A percentile compares a stretch with the other conserved stretches of the same genome.
Conservation (phyloP, 495 filamentous ascomycete genomes). For the Penicillium psychrofluorescens region DNA sequence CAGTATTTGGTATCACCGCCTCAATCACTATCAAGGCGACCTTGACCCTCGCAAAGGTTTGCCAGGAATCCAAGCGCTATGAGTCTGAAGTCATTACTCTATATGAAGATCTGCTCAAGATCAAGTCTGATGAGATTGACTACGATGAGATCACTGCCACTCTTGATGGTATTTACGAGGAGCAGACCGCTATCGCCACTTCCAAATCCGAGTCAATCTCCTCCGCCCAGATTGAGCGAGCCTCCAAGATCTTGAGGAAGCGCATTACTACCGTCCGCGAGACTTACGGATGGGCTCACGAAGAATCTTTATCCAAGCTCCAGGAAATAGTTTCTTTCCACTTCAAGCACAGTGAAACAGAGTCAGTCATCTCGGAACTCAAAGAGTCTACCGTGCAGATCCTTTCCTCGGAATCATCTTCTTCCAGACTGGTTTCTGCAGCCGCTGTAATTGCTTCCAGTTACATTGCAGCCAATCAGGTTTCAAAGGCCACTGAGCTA, state of each 20-base stretch:
- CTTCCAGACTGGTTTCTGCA: slow-evolving; percentile 19
- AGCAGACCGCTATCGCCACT: slow-evolving; percentile 18
- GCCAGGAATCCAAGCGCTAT: slow-evolving; percentile 28
- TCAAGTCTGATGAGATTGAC: slow-evolving; percentile 22
- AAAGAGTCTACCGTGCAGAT: slow-evolving; percentile 27
- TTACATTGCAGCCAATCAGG: slow-evolving; percentile 24
- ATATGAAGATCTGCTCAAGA: slow-evolving; percentile 24
- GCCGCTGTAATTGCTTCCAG: slow-evolving; percentile 25
- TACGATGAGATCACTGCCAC: slow-evolving; percentile 24
- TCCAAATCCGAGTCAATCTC: slow-evolving; percentile 17
- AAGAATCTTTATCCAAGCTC: slow-evolving; percentile 27
- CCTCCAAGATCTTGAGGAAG: slow-evolving; percentile 12
- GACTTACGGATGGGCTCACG: slow-evolving; percentile 29
- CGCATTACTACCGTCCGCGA: slow-evolving; percentile 21
- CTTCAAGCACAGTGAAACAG: slow-evolving; percentile 17
- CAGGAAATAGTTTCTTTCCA: slow-evolving; percentile 25
- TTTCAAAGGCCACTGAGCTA: slow-evolving; percentile 21
- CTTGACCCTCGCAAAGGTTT: slow-evolving; percentile 27
- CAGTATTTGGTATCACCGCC: slow-evolving; percentile 24
- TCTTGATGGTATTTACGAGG: slow-evolving; percentile 30
- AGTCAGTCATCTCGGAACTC: slow-evolving; percentile 18
- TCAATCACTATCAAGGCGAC: slow-evolving; percentile 29
- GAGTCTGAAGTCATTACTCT: slow-evolving; percentile 24
- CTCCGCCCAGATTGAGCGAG: neutral
- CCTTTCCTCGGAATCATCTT: slow-evolving; percentile 20